Percentiles rank a stretch among this genome's conserved stretches.
Conservation (phyloP, 2,329 filamentous ascomycete genomes). For the Sporothrix phasma region DNA sequence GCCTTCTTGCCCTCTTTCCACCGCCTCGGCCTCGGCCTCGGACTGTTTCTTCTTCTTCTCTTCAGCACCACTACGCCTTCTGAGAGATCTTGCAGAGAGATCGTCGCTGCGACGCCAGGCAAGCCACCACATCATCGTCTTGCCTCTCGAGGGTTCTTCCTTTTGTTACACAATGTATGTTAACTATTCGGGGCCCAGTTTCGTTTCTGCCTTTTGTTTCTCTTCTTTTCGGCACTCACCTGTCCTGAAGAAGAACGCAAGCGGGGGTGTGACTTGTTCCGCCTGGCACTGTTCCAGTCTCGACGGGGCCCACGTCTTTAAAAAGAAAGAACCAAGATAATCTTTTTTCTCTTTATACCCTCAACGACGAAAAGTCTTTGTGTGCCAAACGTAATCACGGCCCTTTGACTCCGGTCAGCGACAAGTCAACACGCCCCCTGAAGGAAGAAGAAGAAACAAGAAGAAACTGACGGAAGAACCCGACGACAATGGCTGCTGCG, state of each 20-base stretch:
- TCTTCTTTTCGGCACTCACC: slow-evolving; percentile 7
- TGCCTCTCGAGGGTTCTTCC: slow-evolving; percentile 29
- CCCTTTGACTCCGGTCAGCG: neutral
- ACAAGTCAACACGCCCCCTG: neutral
- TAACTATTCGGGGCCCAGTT: slow-evolving; percentile 37
- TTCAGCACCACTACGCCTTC: neutral
- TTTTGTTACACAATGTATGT: slow-evolving; percentile 46
- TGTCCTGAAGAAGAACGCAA: slow-evolving; percentile 1
- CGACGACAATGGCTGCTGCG: neutral
- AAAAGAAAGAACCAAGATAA: neutral
- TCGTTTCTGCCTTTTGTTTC: slow-evolving; percentile 13
- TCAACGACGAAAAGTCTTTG: neutral
- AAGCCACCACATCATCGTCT: slow-evolving; percentile 55
- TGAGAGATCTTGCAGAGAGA: slow-evolving; percentile 4
- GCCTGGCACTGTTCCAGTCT: slow-evolving; percentile 6
- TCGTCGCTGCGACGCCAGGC: slow-evolving; percentile 39
- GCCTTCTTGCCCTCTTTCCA: neutral
- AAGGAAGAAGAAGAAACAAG: slow-evolving; percentile 4
- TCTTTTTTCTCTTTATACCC: slow-evolving; percentile 4
- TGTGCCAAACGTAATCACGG: slow-evolving; percentile 2
- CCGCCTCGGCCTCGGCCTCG: slow-evolving; percentile 2
- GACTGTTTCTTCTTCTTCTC: slow-evolving; percentile 10
- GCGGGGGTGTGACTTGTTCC: neutral
- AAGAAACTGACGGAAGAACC: neutral
- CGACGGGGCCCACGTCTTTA: slow-evolving; percentile 1